A percentile compares a stretch with the other conserved stretches of the same genome.
Conservation (phyloP, 768 basidiomycete genomes). For the Rhizopogon salebrosus region DNA sequence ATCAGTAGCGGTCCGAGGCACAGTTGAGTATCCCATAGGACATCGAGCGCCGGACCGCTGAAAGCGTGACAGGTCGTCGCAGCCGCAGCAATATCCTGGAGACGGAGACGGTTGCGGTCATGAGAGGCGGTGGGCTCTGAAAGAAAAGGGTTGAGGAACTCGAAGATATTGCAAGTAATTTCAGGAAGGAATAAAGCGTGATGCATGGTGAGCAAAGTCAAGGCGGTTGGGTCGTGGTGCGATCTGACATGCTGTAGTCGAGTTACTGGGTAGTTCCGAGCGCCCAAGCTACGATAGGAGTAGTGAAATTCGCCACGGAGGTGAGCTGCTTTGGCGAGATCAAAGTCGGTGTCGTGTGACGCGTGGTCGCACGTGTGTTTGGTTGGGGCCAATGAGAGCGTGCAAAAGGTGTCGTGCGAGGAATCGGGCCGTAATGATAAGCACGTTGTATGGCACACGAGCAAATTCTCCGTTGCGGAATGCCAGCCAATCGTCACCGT, state of each 20-base stretch:
- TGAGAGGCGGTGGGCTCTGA: not conserved
- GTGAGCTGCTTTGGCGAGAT: too few relatives aligned
- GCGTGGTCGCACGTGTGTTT: not conserved
- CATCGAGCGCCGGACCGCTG: slow-evolving; percentile 1
- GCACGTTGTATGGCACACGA: slow-evolving; percentile 22
- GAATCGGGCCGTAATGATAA: slow-evolving; percentile 1
- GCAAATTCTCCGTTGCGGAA: slow-evolving; percentile 3
- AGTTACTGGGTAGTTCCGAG: too few relatives aligned
- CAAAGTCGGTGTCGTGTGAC: too few relatives aligned
- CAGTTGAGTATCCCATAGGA: slow-evolving; percentile 4
- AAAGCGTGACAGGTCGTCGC: slow-evolving; percentile 4
- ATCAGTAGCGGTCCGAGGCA: not conserved
- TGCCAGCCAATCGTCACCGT: slow-evolving; percentile 2
- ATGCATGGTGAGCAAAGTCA: not conserved
- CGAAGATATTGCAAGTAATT: not conserved
- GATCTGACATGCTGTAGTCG: too few relatives aligned
- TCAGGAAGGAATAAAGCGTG: not conserved
- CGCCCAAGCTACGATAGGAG: too few relatives aligned
- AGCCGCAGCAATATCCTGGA: slow-evolving; percentile 1
- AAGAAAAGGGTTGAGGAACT: not conserved
- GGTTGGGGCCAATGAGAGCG: slow-evolving; percentile 14
- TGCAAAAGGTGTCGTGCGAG: slow-evolving; percentile 8
- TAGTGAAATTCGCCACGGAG: too few relatives aligned
- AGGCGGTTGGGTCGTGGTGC: too few relatives aligned
- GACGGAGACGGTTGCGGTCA: not conserved